Percentiles rank a stretch among this genome's conserved stretches.
Evolutionary conservation across 495 filamentous ascomycete genomes (phyloP).

Genomic region (Cladorrhinum samala): DNA sequence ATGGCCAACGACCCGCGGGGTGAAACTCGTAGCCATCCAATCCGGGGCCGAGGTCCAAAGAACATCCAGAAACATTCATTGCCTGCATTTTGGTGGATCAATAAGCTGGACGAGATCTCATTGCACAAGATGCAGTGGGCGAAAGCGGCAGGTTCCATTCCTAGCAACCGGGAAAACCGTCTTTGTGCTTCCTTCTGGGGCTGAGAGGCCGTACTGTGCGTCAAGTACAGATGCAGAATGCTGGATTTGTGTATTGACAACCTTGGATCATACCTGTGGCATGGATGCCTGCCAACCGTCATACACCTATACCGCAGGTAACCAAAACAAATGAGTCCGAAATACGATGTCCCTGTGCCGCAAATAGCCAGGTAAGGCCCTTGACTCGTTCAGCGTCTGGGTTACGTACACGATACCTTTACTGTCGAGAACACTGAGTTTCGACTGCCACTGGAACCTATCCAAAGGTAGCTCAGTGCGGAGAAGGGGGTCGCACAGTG

Average conservation of each 20-base stretch:
- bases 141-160: no score
- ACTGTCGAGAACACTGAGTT: constrained; percentile 8
- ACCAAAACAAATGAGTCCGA: background rate
- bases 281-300: background rate
- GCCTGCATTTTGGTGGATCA: no score
- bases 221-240: no score
- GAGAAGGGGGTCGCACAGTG: constrained; percentile 10
- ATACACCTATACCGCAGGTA: background rate
- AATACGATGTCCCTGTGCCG: background rate
- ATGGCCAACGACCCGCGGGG: background rate
- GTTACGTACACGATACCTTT: constrained; percentile 4
- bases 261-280: background rate
- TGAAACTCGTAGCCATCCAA: background rate
- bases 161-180: no score
- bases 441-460: no score
- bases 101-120: no score
- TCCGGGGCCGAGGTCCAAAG: background rate
- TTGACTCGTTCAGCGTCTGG: background rate
- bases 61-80: background rate
- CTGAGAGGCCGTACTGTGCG: background rate
- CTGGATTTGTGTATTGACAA: background rate
- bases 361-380: background rate
- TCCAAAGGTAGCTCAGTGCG: constrained; percentile 15
- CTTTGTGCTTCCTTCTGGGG: background rate
- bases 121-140: no score